phyloP scores from a whole-genome alignment of 257 asterid genomes.

The Nicotiana otophora region DNA sequence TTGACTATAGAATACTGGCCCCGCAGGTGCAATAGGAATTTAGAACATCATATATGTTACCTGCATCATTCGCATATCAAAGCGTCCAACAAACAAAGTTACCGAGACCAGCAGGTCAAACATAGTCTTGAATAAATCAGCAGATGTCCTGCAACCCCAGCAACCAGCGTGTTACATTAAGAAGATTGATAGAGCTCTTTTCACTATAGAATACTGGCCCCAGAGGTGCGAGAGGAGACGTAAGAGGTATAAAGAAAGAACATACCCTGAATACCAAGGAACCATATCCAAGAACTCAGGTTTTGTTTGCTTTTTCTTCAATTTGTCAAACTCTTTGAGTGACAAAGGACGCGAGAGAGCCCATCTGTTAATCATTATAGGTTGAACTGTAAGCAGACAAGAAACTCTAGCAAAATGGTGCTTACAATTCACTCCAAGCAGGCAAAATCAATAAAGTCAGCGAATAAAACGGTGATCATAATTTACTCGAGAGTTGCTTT shows the following conservation, averaged over 20 bases:
- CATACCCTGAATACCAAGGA: slow-evolving; percentile 99
- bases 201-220: background rate
- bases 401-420: background rate
- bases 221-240: background rate
- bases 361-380: slow-evolving; percentile 56
- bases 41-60: slow-evolving; percentile 28
- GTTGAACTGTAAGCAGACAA: background rate
- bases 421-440: background rate
- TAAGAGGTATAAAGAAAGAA: background rate
- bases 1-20: too few relatives aligned
- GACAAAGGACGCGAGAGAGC: slow-evolving; percentile 96
- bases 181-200: background rate
- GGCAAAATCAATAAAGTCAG: background rate
- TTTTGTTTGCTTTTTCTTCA: slow-evolving; percentile 83
- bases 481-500: background rate
- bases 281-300: slow-evolving; percentile 98
- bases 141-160: slow-evolving; percentile 74
- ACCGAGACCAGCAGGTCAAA: slow-evolving; percentile 96
- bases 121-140: slow-evolving; percentile 95
- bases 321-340: slow-evolving; percentile 71
- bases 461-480: background rate
- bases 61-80: slow-evolving; percentile 99
- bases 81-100: slow-evolving; percentile 98
- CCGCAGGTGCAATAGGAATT: background rate
- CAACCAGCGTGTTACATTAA: slow-evolving; percentile 11